A percentile compares a stretch with the other conserved stretches of the same genome.
phyloP scores from a whole-genome alignment of 2,329 filamentous ascomycete genomes.

The Elsinoe perseae region DNA sequence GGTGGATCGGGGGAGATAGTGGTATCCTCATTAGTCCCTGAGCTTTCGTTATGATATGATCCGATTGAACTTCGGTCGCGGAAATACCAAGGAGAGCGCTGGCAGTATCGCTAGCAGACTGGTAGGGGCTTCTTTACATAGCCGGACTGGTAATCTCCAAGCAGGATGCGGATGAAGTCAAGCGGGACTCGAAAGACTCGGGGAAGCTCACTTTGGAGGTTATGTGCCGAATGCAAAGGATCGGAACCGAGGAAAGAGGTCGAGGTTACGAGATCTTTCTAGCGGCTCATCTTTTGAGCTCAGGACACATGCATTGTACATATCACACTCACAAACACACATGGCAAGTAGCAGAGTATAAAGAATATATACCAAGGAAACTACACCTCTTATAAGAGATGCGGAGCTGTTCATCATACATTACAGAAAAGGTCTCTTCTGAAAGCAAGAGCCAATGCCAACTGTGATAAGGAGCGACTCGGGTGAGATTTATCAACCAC shows the following conservation, averaged over 20 bases:
- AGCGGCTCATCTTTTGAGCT: too few species aligned
- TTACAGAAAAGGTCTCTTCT: neutral
- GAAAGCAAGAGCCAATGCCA: too few species aligned
- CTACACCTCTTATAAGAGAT: neutral
- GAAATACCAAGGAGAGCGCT: too few species aligned
- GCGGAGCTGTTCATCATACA: neutral
- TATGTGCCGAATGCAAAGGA: neutral
- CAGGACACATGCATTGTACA: neutral
- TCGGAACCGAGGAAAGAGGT: neutral
- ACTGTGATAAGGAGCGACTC: neutral
- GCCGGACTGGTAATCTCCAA: too few species aligned
- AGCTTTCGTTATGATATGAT: too few species aligned
- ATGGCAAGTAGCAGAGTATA: too few species aligned
- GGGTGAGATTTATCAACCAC: neutral
- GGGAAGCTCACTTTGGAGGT: neutral
- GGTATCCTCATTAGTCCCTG: too few species aligned
- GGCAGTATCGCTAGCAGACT: too few species aligned
- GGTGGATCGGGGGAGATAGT: too few species aligned
- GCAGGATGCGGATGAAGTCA: neutral
- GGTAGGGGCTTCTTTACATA: too few species aligned
- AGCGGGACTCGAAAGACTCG: neutral
- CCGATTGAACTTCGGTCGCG: conserved; percentile 43
- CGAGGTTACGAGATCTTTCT: neutral
- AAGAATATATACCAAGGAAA: neutral
- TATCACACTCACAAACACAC: too few species aligned